phyloP scores from a whole-genome alignment of 306 rosid species.

The Ziziphus jujuba region DNA sequence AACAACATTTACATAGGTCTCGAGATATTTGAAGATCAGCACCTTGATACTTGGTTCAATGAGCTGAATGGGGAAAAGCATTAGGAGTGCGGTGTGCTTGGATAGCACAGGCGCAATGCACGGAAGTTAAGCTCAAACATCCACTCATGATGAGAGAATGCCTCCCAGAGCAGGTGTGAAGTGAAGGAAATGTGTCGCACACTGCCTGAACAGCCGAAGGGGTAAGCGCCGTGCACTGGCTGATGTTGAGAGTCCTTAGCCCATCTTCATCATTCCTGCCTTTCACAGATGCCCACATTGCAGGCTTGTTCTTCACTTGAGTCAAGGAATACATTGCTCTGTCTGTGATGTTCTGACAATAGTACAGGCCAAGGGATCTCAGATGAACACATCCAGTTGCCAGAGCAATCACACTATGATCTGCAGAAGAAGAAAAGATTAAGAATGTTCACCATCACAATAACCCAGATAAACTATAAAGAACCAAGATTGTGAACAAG shows the following conservation, averaged over 20 bases:
- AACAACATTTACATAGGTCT: slow-evolving; percentile 36
- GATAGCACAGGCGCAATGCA: slow-evolving; percentile 83
- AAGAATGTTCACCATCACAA: neutral
- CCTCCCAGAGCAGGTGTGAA: slow-evolving; percentile 92
- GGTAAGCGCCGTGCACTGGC: slow-evolving; percentile 97
- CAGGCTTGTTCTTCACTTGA: slow-evolving; percentile 58
- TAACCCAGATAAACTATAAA: neutral
- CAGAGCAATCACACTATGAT: slow-evolving; percentile 92
- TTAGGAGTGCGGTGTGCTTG: slow-evolving; percentile 63
- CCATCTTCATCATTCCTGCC: slow-evolving; percentile 73
- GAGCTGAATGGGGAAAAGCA: slow-evolving; percentile 55
- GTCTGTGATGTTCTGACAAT: slow-evolving; percentile 92
- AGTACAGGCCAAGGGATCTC: slow-evolving; percentile 86
- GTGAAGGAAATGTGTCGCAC: slow-evolving; percentile 84
- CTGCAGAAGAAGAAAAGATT: slow-evolving; percentile 38
- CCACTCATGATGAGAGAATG: slow-evolving; percentile 96
- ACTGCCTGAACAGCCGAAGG: slow-evolving; percentile 92
- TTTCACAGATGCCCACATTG: slow-evolving; percentile 64
- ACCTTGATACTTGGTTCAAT: slow-evolving; percentile 33
- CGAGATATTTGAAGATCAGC: neutral
- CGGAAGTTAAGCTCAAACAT: slow-evolving; percentile 73
- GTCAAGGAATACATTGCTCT: slow-evolving; percentile 94
- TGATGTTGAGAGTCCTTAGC: slow-evolving; percentile 72
- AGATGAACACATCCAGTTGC: slow-evolving; percentile 72
- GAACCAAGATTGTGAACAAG: neutral